Percentiles rank a stretch among this genome's conserved stretches.
phyloP scores from a whole-genome alignment of 805 yeast genomes.

The Myxozyma monticola region DNA sequence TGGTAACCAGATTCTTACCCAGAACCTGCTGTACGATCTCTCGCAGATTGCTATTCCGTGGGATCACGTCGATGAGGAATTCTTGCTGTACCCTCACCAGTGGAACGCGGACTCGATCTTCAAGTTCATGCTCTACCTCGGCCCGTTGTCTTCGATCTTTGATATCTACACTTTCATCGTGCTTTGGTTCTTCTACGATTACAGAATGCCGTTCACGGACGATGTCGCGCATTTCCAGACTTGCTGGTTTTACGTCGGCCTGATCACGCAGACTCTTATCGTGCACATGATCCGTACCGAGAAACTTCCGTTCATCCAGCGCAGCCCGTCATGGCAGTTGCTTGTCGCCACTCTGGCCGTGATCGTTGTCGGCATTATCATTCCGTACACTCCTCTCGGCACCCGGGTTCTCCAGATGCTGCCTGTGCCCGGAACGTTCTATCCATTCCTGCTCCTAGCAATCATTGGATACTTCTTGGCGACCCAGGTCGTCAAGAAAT shows the following conservation, averaged over 20 bases:
- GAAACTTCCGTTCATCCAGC: conserved; percentile 31
- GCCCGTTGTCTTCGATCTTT: conserved; percentile 28
- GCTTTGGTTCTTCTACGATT: conserved; percentile 25
- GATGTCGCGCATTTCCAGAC: conserved; percentile 30
- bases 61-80: conserved; percentile 30
- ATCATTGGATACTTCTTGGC: conserved; percentile 29
- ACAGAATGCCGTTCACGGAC: conserved; percentile 26
- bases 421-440: conserved; percentile 30
- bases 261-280: conserved; percentile 30
- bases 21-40: conserved; percentile 28
- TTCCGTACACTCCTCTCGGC: conserved; percentile 31
- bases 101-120: conserved; percentile 30
- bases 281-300: conserved; percentile 32
- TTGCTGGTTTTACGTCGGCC: conserved; percentile 30
- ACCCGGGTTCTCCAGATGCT: conserved; percentile 27
- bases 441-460: conserved; percentile 25
- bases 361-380: conserved; percentile 23
- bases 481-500: conserved; percentile 29
- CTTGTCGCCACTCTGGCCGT: conserved; percentile 19
- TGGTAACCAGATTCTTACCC: conserved; percentile 30
- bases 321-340: conserved; percentile 30
- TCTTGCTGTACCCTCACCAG: conserved; percentile 24
- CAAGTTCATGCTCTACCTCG: conserved; percentile 28
- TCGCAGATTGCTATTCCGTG: conserved; percentile 32
- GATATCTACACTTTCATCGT: conserved; percentile 27